Evolutionary conservation across 129 eudicot species (phyloP).

Genomic region (Heracleum sosnowskyi): DNA sequence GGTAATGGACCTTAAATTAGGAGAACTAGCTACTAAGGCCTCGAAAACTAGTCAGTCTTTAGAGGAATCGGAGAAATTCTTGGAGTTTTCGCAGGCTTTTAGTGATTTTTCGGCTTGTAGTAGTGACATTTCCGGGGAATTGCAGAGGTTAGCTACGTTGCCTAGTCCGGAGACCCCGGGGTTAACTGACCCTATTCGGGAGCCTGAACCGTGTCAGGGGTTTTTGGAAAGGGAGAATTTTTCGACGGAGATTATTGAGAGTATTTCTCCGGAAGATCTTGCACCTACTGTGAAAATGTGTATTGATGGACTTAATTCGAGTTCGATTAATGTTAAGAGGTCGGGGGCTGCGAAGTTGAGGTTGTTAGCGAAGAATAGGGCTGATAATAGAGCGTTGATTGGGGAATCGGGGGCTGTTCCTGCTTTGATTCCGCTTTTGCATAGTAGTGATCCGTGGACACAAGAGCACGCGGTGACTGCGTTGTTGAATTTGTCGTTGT

Average conservation of each 20-base stretch:
- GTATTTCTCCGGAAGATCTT: slow-evolving; percentile 81
- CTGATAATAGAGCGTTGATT: slow-evolving; percentile 78
- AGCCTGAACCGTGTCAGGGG: slow-evolving; percentile 53
- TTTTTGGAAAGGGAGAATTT: slow-evolving; percentile 58
- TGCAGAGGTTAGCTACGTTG: slow-evolving; percentile 53
- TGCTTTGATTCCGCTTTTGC: slow-evolving; percentile 57
- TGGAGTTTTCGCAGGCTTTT: slow-evolving; percentile 61
- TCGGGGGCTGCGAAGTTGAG: slow-evolving; percentile 86
- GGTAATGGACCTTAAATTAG: slow-evolving; percentile 58
- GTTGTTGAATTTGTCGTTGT: slow-evolving; percentile 63
- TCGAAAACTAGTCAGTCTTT: slow-evolving; percentile 14
- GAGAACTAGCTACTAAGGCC: slow-evolving; percentile 46
- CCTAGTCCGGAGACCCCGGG: slow-evolving; percentile 19
- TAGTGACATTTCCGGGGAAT: slow-evolving; percentile 86
- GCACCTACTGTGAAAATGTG: slow-evolving; percentile 94
- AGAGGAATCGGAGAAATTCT: slow-evolving; percentile 10
- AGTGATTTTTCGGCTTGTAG: slow-evolving; percentile 65
- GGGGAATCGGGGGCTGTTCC: slow-evolving; percentile 84
- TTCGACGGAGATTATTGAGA: slow-evolving; percentile 74
- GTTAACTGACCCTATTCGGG: not conserved
- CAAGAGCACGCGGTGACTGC: slow-evolving; percentile 98
- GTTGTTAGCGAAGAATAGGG: slow-evolving; percentile 69
- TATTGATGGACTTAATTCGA: slow-evolving; percentile 52
- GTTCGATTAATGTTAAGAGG: slow-evolving; percentile 53
- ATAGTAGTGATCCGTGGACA: slow-evolving; percentile 70